phyloP scores from a whole-genome alignment of 768 basidiomycete species.

The Trametes coccinea region DNA sequence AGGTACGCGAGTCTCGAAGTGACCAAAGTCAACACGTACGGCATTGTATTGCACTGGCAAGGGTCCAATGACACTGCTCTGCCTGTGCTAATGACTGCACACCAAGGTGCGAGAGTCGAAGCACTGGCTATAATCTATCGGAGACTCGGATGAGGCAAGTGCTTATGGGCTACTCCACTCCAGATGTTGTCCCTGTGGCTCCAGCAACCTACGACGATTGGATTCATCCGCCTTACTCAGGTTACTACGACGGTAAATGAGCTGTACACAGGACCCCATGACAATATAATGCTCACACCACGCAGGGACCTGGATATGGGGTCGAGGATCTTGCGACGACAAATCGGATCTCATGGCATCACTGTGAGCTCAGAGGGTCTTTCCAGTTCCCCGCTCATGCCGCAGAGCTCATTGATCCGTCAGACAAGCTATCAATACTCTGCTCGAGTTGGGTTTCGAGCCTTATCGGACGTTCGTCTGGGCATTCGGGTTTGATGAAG shows the following conservation, averaged over 20 bases:
- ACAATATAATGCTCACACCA: not conserved
- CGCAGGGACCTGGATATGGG: slow-evolving; percentile 36
- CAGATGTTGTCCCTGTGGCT: slow-evolving; percentile 53
- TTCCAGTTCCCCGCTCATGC: not conserved
- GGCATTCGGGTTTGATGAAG: slow-evolving; percentile 54
- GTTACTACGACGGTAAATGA: slow-evolving; percentile 38
- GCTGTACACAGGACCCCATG: no score
- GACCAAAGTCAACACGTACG: slow-evolving; percentile 60
- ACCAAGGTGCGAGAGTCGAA: slow-evolving; percentile 43
- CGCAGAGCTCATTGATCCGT: not conserved
- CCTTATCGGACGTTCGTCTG: slow-evolving; percentile 44
- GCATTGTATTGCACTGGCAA: slow-evolving; percentile 59
- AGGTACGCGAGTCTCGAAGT: slow-evolving; percentile 45
- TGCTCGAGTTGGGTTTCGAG: slow-evolving; percentile 46
- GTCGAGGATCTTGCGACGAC: slow-evolving; percentile 38
- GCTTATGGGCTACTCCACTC: no score
- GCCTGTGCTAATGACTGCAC: slow-evolving; percentile 54
- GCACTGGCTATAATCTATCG: not conserved
- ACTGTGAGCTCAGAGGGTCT: slow-evolving; percentile 25
- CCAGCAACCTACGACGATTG: slow-evolving; percentile 44
- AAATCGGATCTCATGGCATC: slow-evolving; percentile 36
- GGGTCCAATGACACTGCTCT: slow-evolving; percentile 49
- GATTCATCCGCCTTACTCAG: slow-evolving; percentile 52
- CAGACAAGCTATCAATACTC: slow-evolving; percentile 45
- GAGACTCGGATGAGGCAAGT: not conserved